phyloP scores from a whole-genome alignment of 2,329 filamentous ascomycete genomes.

The Fusarium chlamydosporum region DNA sequence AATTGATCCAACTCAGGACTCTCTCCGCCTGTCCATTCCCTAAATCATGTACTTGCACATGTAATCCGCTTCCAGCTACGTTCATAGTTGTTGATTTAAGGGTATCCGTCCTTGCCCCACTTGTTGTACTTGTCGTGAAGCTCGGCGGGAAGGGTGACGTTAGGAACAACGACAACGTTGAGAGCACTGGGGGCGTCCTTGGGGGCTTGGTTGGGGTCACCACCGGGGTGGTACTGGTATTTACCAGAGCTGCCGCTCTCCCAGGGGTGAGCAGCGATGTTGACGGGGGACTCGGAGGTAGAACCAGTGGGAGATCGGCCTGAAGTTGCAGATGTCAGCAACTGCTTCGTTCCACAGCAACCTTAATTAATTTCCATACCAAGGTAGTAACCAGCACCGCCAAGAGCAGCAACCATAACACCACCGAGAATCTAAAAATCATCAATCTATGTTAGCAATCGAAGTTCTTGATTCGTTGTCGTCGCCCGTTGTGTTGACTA shows the following conservation, averaged over 20 bases:
- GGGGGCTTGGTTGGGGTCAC: slow-evolving; percentile 79
- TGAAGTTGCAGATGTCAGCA: slow-evolving; percentile 55
- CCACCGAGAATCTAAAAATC: slow-evolving; percentile 82
- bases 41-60: slow-evolving; percentile 34
- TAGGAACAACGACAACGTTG: slow-evolving; percentile 93
- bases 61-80: slow-evolving; percentile 24
- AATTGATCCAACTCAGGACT: slow-evolving; percentile 24
- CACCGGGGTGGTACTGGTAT: slow-evolving; percentile 87
- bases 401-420: slow-evolving; percentile 91
- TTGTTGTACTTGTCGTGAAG: slow-evolving; percentile 99
- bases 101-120: slow-evolving; percentile 97
- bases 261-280: slow-evolving; percentile 91
- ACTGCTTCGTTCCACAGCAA: slow-evolving; percentile 16
- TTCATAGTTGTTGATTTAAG: slow-evolving; percentile 57
- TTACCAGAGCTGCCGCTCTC: slow-evolving; percentile 77
- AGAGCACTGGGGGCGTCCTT: slow-evolving; percentile 95
- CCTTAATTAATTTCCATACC: slow-evolving; percentile 63
- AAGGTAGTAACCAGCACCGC: slow-evolving; percentile 91
- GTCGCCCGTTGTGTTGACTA: slow-evolving; percentile 14
- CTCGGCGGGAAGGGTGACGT: slow-evolving; percentile 91
- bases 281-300: slow-evolving; percentile 83
- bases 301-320: slow-evolving; percentile 87
- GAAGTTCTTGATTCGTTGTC: slow-evolving; percentile 7
- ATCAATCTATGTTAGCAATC: slow-evolving; percentile 38
- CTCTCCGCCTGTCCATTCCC: slow-evolving; percentile 21